These are phyloP conservation scores for Pseudocercospora cruenta DNA, from an alignment of 2,329 filamentous ascomycete genomes.

Conservation along the genomic window DNA sequence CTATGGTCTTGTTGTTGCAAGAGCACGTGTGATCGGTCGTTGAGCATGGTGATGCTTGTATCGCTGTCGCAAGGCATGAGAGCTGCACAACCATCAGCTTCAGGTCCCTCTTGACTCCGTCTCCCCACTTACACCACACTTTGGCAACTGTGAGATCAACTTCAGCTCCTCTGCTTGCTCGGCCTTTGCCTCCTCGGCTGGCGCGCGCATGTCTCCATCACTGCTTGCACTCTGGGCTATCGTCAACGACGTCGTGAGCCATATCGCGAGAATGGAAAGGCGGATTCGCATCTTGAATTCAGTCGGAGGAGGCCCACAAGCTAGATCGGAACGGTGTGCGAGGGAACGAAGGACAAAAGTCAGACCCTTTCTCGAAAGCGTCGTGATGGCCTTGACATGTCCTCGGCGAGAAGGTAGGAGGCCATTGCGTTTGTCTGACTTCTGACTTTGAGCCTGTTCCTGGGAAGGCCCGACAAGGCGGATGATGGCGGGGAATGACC, in stretches of 20 bases:
- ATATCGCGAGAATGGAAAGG: neutral
- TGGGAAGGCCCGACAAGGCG: neutral
- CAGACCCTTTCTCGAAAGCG: too few species aligned
- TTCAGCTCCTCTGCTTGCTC: neutral
- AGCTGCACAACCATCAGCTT: neutral
- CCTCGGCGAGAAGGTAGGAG: neutral
- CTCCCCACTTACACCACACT: neutral
- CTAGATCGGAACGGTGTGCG: too few species aligned
- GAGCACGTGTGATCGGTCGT: slow-evolving; percentile 9
- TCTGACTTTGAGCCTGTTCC: neutral
- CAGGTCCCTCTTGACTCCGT: neutral
- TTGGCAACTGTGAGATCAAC: neutral
- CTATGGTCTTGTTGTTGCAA: slow-evolving; percentile 13
- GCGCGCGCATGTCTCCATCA: neutral
- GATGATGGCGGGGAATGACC: neutral
- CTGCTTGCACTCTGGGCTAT: neutral
- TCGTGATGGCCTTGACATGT: too few species aligned
- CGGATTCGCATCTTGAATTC: neutral
- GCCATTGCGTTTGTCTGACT: neutral
- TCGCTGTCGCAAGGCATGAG: slow-evolving; percentile 9
- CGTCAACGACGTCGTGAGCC: neutral
- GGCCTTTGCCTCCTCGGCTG: neutral
- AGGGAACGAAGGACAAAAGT: too few species aligned
- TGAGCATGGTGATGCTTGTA: slow-evolving; percentile 13
- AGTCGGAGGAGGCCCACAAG: neutral